Percentiles rank a stretch among this genome's conserved stretches.
phyloP scores from a whole-genome alignment of 2,329 filamentous ascomycete species.

The Trichoderma polysporum region DNA sequence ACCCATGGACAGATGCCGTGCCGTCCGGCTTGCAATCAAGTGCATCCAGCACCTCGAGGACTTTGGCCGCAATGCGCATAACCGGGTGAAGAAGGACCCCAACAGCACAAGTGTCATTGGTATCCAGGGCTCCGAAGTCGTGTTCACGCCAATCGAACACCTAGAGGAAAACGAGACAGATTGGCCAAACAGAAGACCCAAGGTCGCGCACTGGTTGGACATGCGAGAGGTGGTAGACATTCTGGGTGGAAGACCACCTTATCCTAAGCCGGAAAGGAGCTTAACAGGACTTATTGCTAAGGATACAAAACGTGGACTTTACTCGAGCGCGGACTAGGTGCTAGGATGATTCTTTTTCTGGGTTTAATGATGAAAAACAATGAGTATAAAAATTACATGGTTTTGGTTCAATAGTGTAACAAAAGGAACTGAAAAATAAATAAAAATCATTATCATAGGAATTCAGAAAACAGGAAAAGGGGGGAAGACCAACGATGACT shows the following conservation, averaged over 20 bases:
- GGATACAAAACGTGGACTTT: constrained; percentile 58
- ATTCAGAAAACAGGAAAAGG: background rate
- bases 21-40: constrained; percentile 88
- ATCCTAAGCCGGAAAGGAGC: constrained; percentile 49
- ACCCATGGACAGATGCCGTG: constrained; percentile 92
- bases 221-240: constrained; percentile 82
- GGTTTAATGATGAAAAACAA: background rate
- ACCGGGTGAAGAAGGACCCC: constrained; percentile 70
- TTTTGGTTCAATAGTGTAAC: background rate
- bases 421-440: background rate
- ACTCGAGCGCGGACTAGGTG: constrained; percentile 3
- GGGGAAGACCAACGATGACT: background rate
- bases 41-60: constrained; percentile 88
- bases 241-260: constrained; percentile 68
- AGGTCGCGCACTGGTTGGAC: constrained; percentile 78
- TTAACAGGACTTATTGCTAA: constrained; percentile 57
- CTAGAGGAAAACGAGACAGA: constrained; percentile 86
- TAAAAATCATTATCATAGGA: background rate
- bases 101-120: constrained; percentile 81
- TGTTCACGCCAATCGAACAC: constrained; percentile 79
- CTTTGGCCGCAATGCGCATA: constrained; percentile 64
- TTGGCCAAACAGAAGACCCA: constrained; percentile 86
- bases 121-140: constrained; percentile 83
- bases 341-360: background rate
- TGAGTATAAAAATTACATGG: background rate